Conservation (phyloP, 2,329 filamentous ascomycete genomes). For the Alternaria triticimaculans region DNA sequence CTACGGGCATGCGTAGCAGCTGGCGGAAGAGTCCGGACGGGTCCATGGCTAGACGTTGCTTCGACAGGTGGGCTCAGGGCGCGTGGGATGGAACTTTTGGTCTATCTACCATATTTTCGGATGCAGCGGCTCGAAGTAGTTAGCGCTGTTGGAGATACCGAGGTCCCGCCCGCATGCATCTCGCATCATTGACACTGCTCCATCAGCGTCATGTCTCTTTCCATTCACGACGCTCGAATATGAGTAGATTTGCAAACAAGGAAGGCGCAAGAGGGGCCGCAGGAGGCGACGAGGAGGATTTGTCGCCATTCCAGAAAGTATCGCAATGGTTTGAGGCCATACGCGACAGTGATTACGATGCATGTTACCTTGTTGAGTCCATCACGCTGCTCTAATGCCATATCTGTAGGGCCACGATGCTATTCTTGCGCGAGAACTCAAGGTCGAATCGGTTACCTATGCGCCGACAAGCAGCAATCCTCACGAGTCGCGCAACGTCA, state of each 20-base stretch:
- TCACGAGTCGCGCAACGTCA: conserved; percentile 49
- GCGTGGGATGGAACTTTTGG: not conserved
- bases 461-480: conserved; percentile 35
- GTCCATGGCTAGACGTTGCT: conserved; percentile 29
- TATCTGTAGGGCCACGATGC: conserved; percentile 41
- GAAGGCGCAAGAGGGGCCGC: not conserved
- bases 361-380: conserved; percentile 5
- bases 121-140: not conserved
- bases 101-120: conserved; percentile 1
- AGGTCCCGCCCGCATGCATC: conserved; percentile 10
- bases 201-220: not conserved
- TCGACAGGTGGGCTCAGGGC: not conserved
- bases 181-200: conserved; percentile 4
- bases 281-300: not conserved
- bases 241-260: conserved; percentile 6
- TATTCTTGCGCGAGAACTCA: conserved; percentile 37
- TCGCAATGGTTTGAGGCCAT: conserved; percentile 32
- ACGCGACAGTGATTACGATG: conserved; percentile 31
- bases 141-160: conserved; percentile 13
- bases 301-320: conserved; percentile 30
- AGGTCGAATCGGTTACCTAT: conserved; percentile 43
- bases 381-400: conserved; percentile 8
- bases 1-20: conserved; percentile 35
- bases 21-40: conserved; percentile 30
- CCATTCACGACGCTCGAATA: conserved; percentile 1